These are phyloP conservation scores for Pichia sp. DNA, from an alignment of 1,139 yeast genomes.

Conservation along the genomic window DNA sequence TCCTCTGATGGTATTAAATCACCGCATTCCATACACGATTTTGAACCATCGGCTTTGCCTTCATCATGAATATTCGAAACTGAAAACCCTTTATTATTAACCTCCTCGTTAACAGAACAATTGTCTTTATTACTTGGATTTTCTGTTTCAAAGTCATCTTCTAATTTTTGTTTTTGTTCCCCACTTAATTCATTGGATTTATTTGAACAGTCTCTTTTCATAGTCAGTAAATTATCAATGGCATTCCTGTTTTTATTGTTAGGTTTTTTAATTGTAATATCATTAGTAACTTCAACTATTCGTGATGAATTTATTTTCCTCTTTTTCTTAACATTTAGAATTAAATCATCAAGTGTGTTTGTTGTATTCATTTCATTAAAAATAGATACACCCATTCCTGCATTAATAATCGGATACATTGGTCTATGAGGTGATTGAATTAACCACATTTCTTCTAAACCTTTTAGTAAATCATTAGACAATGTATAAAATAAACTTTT, in stretches of 20 bases:
- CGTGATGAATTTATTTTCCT: conserved; percentile 11
- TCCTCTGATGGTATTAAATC: conserved; percentile 17
- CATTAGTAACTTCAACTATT: conserved; percentile 5
- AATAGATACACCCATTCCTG: conserved; percentile 48
- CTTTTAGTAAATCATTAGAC: conserved; percentile 35
- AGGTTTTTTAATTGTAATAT: neutral
- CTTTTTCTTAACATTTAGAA: conserved; percentile 24
- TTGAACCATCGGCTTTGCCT: too few relatives aligned
- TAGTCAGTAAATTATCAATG: neutral
- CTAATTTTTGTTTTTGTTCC: too few relatives aligned
- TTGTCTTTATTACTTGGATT: neutral
- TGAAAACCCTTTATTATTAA: too few relatives aligned
- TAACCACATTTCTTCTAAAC: conserved; percentile 32
- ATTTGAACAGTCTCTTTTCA: neutral
- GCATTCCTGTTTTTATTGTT: conserved; percentile 1
- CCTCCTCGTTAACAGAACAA: too few relatives aligned
- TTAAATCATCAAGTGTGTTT: conserved; percentile 46
- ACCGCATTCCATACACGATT: conserved; percentile 24
- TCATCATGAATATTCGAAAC: too few relatives aligned
- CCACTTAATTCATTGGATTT: neutral
- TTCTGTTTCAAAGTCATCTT: too few relatives aligned
- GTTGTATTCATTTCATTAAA: conserved; percentile 41
- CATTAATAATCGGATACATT: conserved; percentile 45
- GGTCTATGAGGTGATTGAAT: conserved; percentile 21
- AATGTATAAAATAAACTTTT: conserved; percentile 35